A percentile compares a stretch with the other conserved stretches of the same genome.
These are phyloP conservation scores for Pythium grandisporangium DNA, from an alignment of 352 stramenopile genomes.

Conservation along the genomic window DNA sequence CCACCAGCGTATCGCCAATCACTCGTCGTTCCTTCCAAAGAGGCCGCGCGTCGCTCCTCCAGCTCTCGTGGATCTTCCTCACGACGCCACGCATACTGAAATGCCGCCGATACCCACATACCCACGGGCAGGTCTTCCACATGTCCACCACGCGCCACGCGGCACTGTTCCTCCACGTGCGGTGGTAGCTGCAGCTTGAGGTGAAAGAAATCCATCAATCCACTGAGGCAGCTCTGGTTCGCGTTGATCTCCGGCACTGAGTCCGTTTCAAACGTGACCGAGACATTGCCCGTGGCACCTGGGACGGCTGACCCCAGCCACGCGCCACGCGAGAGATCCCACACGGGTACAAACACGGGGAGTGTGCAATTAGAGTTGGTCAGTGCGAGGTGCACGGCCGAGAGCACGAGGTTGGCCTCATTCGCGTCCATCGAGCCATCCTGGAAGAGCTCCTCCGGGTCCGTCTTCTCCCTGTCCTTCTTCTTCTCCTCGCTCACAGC, in stretches of 20 bases:
- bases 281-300: constrained; percentile 62
- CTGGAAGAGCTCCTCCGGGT: neutral
- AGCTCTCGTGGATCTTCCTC: constrained; percentile 34
- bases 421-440: constrained; percentile 44
- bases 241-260: constrained; percentile 56
- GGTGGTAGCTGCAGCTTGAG: constrained; percentile 62
- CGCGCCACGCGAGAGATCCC: constrained; percentile 35
- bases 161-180: constrained; percentile 52
- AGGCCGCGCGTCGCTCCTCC: constrained; percentile 10
- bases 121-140: constrained; percentile 29
- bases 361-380: constrained; percentile 80
- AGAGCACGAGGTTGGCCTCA: constrained; percentile 55
- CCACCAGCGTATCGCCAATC: no score
- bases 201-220: constrained; percentile 74
- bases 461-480: neutral
- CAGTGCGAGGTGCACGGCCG: constrained; percentile 58
- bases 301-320: constrained; percentile 65
- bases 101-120: constrained; percentile 60
- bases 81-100: constrained; percentile 45
- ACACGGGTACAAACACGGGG: constrained; percentile 59
- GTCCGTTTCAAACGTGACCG: constrained; percentile 71
- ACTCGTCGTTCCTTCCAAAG: no score
- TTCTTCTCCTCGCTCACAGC: no score
- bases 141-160: constrained; percentile 18
- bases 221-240: constrained; percentile 73